Conservation (phyloP, 176 grass and related monocot species). For the Aegilops umbellulata region DNA sequence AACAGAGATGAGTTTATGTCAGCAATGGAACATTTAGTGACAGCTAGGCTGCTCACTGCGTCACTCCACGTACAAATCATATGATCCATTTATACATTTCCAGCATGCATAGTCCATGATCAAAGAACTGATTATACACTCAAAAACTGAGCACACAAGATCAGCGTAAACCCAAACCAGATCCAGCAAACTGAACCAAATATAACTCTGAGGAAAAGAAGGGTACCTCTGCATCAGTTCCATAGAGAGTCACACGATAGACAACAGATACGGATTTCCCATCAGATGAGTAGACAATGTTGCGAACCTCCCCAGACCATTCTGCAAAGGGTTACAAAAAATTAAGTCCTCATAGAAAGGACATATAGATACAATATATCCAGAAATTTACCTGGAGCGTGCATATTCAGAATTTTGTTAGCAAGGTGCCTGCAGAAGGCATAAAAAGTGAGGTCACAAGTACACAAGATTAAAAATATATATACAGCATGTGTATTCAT, state of each 20-base stretch:
- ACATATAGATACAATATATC: not conserved
- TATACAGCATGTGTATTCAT: not conserved
- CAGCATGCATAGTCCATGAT: not conserved
- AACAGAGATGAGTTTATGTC: not conserved
- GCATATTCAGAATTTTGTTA: slow-evolving; percentile 85
- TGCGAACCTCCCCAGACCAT: slow-evolving; percentile 91
- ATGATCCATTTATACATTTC: not conserved
- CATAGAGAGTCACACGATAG: slow-evolving; percentile 88
- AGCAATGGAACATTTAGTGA: not conserved
- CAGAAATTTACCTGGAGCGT: slow-evolving; percentile 66
- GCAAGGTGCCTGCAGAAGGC: slow-evolving; percentile 74
- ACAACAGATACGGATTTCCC: slow-evolving; percentile 84
- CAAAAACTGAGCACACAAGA: not conserved
- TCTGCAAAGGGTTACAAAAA: slow-evolving; percentile 47
- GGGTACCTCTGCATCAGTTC: slow-evolving; percentile 89
- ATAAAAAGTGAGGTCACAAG: slow-evolving; percentile 15
- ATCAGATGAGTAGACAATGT: slow-evolving; percentile 76
- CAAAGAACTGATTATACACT: not conserved
- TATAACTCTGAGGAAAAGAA: not conserved
- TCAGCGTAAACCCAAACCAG: not conserved
- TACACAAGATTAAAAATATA: not conserved
- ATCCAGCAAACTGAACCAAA: not conserved
- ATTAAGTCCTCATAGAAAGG: not conserved
- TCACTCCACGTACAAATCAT: slow-evolving; percentile 1
- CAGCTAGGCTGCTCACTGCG: not conserved